Evolutionary conservation across 2,329 filamentous ascomycete species (phyloP).

Genomic region (Penicillium verrucosum): DNA sequence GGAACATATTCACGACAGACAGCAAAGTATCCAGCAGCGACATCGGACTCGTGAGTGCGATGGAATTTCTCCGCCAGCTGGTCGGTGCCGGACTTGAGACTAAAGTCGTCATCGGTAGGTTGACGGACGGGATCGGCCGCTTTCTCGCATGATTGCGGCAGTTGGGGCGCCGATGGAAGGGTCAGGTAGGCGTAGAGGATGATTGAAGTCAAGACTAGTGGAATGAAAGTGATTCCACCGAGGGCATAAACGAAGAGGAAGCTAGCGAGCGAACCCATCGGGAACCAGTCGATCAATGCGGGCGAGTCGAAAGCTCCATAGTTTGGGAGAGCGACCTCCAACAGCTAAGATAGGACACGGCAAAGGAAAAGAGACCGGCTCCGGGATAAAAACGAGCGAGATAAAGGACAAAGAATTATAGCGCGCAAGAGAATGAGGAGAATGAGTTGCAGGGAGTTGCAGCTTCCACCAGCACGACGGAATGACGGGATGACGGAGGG

Average conservation of each 20-base stretch:
- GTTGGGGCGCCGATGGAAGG: conserved; percentile 50
- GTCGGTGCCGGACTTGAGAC: conserved; percentile 61
- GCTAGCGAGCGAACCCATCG: conserved; percentile 46
- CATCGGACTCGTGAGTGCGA: conserved; percentile 65
- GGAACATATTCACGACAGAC: conserved; percentile 90
- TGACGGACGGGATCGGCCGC: conserved; percentile 41
- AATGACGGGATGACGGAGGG: conserved; percentile 21
- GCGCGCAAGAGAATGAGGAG: conserved; percentile 5
- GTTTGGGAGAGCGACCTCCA: conserved; percentile 15
- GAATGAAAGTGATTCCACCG: conserved; percentile 84
- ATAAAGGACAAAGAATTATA: neutral
- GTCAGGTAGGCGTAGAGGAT: conserved; percentile 67
- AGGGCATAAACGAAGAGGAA: conserved; percentile 76
- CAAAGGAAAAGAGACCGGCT: conserved; percentile 19
- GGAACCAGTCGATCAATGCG: conserved; percentile 32
- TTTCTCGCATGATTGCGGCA: conserved; percentile 38
- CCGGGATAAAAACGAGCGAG: conserved; percentile 8
- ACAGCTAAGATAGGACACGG: neutral
- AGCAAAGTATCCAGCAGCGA: conserved; percentile 90
- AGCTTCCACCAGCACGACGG: conserved; percentile 14
- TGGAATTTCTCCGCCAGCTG: conserved; percentile 60
- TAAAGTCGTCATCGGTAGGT: conserved; percentile 62
- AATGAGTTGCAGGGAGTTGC: conserved; percentile 16
- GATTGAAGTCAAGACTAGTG: conserved; percentile 61
- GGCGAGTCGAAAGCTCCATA: conserved; percentile 35